phyloP scores from a whole-genome alignment of 2,329 filamentous ascomycete genomes.

The Colletotrichum lindemuthianum region DNA sequence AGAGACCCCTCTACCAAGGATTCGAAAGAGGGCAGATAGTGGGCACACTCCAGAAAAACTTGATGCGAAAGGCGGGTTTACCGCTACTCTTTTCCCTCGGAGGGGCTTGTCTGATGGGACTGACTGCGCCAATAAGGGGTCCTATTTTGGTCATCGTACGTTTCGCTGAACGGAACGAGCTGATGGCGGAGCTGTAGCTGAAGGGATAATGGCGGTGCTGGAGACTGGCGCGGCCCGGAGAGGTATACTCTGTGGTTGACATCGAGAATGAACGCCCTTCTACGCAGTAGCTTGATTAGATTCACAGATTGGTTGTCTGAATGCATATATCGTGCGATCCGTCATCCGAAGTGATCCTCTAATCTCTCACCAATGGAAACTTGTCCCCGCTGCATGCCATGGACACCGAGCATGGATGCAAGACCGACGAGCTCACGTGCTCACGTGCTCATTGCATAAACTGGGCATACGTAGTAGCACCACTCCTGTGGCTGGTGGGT shows the following conservation, averaged over 20 bases:
- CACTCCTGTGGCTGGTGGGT: slow-evolving; percentile 21
- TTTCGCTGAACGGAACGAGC: neutral
- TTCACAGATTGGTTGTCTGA: slow-evolving; percentile 10
- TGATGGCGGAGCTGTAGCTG: slow-evolving; percentile 6
- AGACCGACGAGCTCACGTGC: too few species aligned
- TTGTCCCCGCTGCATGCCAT: neutral
- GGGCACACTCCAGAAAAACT: slow-evolving; percentile 21
- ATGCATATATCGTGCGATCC: slow-evolving; percentile 18
- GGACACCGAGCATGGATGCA: too few species aligned
- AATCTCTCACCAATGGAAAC: neutral
- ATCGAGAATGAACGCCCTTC: slow-evolving; percentile 27
- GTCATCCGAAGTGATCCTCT: slow-evolving; percentile 11
- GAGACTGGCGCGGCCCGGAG: neutral
- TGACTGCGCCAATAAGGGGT: slow-evolving; percentile 17
- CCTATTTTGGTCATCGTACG: slow-evolving; percentile 24
- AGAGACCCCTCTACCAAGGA: slow-evolving; percentile 13
- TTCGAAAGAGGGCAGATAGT: slow-evolving; percentile 17
- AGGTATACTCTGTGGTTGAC: neutral
- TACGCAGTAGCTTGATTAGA: neutral
- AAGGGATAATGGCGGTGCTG: neutral
- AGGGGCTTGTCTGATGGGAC: slow-evolving; percentile 1
- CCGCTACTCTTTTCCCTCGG: slow-evolving; percentile 18
- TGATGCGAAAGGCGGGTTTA: slow-evolving; percentile 21
- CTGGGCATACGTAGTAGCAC: neutral
- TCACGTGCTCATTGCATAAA: too few species aligned